Base-by-base conservation (phyloP, 2,329 filamentous ascomycete species). In the Didymella exigua region DNA sequence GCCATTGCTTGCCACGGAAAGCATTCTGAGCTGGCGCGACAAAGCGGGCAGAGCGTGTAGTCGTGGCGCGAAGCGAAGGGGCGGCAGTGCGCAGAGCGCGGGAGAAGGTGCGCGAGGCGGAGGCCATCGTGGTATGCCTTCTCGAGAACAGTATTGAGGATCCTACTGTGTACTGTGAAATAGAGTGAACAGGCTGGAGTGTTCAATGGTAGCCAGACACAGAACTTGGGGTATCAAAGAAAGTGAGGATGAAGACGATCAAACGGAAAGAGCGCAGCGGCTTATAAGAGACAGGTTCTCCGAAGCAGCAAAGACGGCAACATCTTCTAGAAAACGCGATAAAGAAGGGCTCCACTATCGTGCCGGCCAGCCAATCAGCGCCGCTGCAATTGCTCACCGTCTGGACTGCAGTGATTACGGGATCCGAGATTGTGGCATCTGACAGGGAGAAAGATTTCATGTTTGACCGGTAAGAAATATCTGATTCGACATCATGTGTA, bases 1-100 rank as follows among this genome's bases (percentile, higher is more conserved):
- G 90, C 88, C 86, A 86, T 69, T 88, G 83, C 72, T 87, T 86
- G 76, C 49, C 18, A 8, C 89, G 89, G 82, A 92, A 87, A 65
- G 85, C 83, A 68, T 89, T 84, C 65, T 88, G 85, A 49, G 62
- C 55, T 84, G 82, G 82, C 40, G 82, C 80, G 63, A 81, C 78
- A 74, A 90, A 83, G 62, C 84, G 80, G 29, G 72, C 73, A 69
- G 80, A 83, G 68, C 84, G 86, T 38, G 84, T 77, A 48, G 81
- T 76, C 66, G 84, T 79, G 70, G 85, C 84, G 71, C 88, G 78
- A 54, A 87, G 80, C 63, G 82, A 62, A 31, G 73, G 69, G 2
- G 69, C 58, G 19, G 70, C 56, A 66, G 66, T 75, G 69, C 61
- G 76, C 72, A 66, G 75, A 46, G 76, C 75, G 54, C 78, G 77